Percentiles rank a stretch among this genome's conserved stretches.
Conservation (phyloP, 1,139 yeast genomes). For the Wickerhamomyces sp. region DNA sequence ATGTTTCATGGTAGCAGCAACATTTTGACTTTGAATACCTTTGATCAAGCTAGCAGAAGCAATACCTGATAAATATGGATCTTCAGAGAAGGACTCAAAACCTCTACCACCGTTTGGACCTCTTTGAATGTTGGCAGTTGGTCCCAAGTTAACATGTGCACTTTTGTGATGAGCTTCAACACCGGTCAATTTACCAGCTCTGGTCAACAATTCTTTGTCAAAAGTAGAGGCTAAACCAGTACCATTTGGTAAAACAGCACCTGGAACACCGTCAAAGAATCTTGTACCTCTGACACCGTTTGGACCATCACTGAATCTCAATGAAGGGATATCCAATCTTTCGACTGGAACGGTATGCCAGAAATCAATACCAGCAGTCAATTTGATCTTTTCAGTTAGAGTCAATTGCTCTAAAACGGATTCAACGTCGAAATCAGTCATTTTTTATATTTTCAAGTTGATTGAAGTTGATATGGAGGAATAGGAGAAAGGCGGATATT, state of each 20-base stretch:
- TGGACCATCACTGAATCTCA: constrained; percentile 45
- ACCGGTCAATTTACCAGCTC: constrained; percentile 46
- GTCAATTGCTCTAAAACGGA: constrained; percentile 38
- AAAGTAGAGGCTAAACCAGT: constrained; percentile 34
- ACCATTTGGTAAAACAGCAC: constrained; percentile 47
- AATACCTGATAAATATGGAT: constrained; percentile 52
- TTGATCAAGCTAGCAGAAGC: constrained; percentile 44
- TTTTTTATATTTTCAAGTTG: neutral
- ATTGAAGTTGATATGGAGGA: too few relatives aligned
- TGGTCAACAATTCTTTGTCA: constrained; percentile 34
- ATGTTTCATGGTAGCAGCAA: constrained; percentile 56
- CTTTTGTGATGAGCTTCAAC: constrained; percentile 47
- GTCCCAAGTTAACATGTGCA: constrained; percentile 58
- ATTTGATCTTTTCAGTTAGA: constrained; percentile 41
- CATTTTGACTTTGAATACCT: constrained; percentile 49
- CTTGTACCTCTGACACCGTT: constrained; percentile 50
- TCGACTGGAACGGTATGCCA: constrained; percentile 54
- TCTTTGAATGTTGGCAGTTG: constrained; percentile 49
- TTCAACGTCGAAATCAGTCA: constrained; percentile 38
- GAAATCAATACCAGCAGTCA: constrained; percentile 46
- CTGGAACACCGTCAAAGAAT: constrained; percentile 42
- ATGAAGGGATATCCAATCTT: constrained; percentile 37
- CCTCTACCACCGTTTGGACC: constrained; percentile 63
- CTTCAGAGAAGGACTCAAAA: constrained; percentile 60
- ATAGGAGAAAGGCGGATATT: too few relatives aligned